These are phyloP conservation scores for Aureobasidium zeae DNA, from an alignment of 2,329 filamentous ascomycete genomes.

Conservation along the genomic window DNA sequence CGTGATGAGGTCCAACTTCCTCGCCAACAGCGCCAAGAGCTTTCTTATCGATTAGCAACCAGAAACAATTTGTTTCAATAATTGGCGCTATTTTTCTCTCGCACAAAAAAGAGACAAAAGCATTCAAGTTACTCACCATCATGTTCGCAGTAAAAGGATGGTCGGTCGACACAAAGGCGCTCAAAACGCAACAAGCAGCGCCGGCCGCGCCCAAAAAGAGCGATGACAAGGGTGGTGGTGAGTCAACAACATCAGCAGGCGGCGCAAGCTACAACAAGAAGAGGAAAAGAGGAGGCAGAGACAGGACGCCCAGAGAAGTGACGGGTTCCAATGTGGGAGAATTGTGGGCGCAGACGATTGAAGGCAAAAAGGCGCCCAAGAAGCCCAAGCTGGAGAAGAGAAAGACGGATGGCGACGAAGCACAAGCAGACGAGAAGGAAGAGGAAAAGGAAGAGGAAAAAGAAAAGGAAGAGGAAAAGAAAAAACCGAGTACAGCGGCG, in stretches of 20 bases:
- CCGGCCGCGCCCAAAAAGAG: constrained; percentile 23
- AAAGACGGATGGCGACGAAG: constrained; percentile 26
- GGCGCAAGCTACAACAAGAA: constrained; percentile 34
- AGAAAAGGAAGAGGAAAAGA: constrained; percentile 27
- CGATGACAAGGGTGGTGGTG: constrained; percentile 20
- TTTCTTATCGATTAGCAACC: too few relatives aligned
- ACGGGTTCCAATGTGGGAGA: constrained; percentile 63
- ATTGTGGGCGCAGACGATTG: constrained; percentile 64
- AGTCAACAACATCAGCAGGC: constrained; percentile 15
- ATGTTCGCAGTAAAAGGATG: constrained; percentile 96
- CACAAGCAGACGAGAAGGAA: constrained; percentile 21
- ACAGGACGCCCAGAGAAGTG: constrained; percentile 37
- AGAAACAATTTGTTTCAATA: too few relatives aligned
- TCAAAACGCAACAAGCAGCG: constrained; percentile 58
- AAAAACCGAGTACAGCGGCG: constrained; percentile 22
- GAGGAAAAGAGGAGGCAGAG: constrained; percentile 38
- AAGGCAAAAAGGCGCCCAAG: constrained; percentile 28
- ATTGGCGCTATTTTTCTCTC: too few relatives aligned
- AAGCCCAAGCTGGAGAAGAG: constrained; percentile 25
- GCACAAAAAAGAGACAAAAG: neutral
- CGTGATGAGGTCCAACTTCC: too few relatives aligned
- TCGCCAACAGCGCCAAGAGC: too few relatives aligned
- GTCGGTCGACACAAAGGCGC: constrained; percentile 63
- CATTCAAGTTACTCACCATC: neutral
- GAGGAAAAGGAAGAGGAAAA: constrained; percentile 20